Evolutionary conservation across 73 alveolate species (phyloP).

Genomic region (Uronychia binucleata): DNA sequence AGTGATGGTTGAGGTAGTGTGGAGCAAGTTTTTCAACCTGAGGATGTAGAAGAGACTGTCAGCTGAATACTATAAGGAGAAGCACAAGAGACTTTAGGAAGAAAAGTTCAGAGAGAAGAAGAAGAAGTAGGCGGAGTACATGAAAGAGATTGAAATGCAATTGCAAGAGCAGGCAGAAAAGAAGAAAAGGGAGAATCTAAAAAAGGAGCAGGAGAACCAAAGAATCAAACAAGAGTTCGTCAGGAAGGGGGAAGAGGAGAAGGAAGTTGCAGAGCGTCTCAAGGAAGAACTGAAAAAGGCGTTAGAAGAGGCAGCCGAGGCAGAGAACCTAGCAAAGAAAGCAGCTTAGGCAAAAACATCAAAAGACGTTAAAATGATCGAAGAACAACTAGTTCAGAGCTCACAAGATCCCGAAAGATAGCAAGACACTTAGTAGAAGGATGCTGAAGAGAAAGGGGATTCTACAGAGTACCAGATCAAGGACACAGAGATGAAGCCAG

Average conservation of each 20-base stretch:
- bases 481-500: background rate
- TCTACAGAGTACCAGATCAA: background rate
- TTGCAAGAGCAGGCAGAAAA: background rate
- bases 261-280: background rate
- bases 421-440: background rate
- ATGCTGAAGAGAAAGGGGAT: background rate
- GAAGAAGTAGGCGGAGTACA: background rate
- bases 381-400: background rate
- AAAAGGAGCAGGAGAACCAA: conserved; percentile 2
- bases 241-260: conserved; percentile 1
- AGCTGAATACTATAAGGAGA: background rate
- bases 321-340: background rate
- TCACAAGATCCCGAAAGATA: background rate
- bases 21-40: too few species aligned
- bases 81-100: too few species aligned
- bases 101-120: background rate
- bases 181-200: background rate
- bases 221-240: background rate
- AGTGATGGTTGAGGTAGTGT: background rate
- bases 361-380: background rate
- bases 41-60: background rate
- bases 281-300: background rate
- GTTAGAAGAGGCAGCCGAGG: background rate
- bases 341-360: background rate
- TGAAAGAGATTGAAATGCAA: conserved; percentile 13